Evolutionary conservation across 441 rosid genomes (phyloP), one percentile per base, ranked within the genome.

Genomic region (Eutrema salsugineum): DNA sequence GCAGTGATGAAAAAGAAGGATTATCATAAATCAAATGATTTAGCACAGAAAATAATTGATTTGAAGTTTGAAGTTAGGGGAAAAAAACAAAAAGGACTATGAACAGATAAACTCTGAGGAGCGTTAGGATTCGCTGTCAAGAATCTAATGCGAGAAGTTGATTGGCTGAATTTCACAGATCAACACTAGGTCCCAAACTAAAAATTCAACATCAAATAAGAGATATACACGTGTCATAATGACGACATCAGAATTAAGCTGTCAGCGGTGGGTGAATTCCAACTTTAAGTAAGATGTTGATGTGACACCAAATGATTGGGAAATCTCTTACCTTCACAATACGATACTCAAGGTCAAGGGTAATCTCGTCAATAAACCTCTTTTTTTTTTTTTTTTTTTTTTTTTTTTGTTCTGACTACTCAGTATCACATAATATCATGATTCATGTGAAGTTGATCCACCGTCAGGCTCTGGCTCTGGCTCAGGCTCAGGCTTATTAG

Each of bases 51-150:
- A 36, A 16, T 43, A 16, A 38, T 12, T 60, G 59, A 47, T 50
- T 53, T 49, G 43, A 15, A 68, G 28, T n/a, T n/a, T n/a, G n/a
- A n/a, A n/a, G n/a, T n/a, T n/a, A n/a, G n/a, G n/a, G 50, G 50
- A 9, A 39, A 35, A 4, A 10, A 15, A 30, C 28, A 36, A 43
- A 1, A 1, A 38, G n/a, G 60, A 15, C 46, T 58, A 11, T 28
- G 76, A 64, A 64, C 36, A 64, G 79, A 76, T 76, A 70, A 56
- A 64, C 63, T 49, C 32, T 12, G 10, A 66, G 78, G 82, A 68
- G 82, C 76, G 79, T 73, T 79, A 63, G 43, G 79, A 73, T 66
- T 76, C 69, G 65, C 61, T 62, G 59, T 66, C 74, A 81, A 57
- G 71, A 66, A 53, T 76, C 69, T 77, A 71, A 79, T 66, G 69